Evolutionary conservation across 768 basidiomycete genomes (phyloP).

Genomic region (Amanita exitialis): DNA sequence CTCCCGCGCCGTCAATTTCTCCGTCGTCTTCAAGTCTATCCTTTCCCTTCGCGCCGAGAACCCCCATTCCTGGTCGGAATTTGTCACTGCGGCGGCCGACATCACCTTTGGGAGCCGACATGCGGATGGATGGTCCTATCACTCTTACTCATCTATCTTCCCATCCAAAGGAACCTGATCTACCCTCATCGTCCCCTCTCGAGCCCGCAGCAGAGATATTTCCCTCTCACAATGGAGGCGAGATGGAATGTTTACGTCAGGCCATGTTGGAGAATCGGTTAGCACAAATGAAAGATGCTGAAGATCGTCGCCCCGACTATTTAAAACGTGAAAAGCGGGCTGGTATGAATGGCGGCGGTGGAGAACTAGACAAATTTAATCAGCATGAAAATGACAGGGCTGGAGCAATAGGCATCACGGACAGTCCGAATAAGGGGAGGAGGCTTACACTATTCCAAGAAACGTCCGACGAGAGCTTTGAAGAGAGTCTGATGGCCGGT

Average conservation of each 20-base stretch:
- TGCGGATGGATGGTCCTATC: slow-evolving; percentile 8
- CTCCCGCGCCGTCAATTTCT: slow-evolving; percentile 20
- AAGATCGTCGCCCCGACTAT: slow-evolving; percentile 64
- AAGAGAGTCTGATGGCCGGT: slow-evolving; percentile 76
- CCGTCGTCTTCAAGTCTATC: slow-evolving; percentile 26
- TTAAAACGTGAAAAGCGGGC: slow-evolving; percentile 49
- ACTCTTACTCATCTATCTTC: neutral
- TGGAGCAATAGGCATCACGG: slow-evolving; percentile 46
- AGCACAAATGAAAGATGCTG: slow-evolving; percentile 40
- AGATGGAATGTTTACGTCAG: slow-evolving; percentile 51
- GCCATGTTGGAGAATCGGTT: slow-evolving; percentile 40
- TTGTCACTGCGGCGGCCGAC: slow-evolving; percentile 2
- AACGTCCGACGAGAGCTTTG: slow-evolving; percentile 77
- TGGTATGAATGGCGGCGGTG: slow-evolving; percentile 30
- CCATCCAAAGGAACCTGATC: slow-evolving; percentile 10
- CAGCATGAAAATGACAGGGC: slow-evolving; percentile 19
- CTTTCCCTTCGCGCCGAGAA: slow-evolving; percentile 36
- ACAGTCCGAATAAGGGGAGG: slow-evolving; percentile 65
- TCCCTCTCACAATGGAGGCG: slow-evolving; percentile 32
- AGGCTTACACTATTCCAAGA: slow-evolving; percentile 71
- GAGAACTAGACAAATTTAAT: slow-evolving; percentile 23
- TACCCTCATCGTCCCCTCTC: slow-evolving; percentile 15
- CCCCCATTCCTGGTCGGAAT: slow-evolving; percentile 18
- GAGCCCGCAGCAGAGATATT: slow-evolving; percentile 11
- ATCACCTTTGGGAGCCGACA: neutral